Evolutionary conservation across 345 rosid genomes (phyloP), one percentile per base, ranked within the genome.

Genomic region (Populus simonii): DNA sequence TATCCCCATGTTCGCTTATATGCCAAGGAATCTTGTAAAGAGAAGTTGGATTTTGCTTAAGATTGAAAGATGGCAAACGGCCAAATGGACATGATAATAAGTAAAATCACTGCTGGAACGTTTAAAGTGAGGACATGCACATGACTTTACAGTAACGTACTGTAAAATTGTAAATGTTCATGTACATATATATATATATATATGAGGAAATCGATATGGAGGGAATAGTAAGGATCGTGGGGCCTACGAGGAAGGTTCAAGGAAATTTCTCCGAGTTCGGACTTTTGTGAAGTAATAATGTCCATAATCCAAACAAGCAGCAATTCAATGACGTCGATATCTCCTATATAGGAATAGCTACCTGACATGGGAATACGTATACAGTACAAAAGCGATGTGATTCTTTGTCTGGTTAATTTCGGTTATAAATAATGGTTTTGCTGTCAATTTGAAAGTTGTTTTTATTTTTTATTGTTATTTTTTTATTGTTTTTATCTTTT

Each of bases 191-290:
- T 4, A 5, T 33, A n/a, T n/a, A n/a, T n/a, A 5, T 4, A 5
- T 33, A 33, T 33, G 36, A 5, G 5, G 36, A 33, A 33, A 5
- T 33, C 36, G 36, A 33, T 33, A 33, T 33, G 36, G 36, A 33
- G 36, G 36, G 36, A 33, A 33, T 33, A 33, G 36, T 33, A 4
- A 33, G 17, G n/a, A 39, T 18, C 7, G 71, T 22, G 22, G 81
- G 84, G 20, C 76, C 73, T 23, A 22, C 7, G 22, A 12, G 43
- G 84, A 82, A 82, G 57, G 35, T 82, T 74, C 84, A 22, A 3
- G 36, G 84, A 82, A 78, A 70, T 66, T 82, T 82, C 84, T 22
- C 8, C 12, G 41, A 61, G 70, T 29, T 69, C 33, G 35, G 31
- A 17, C 13, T 61, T 61, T 59, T 17, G 79, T 41, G 68, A 17